Base-by-base conservation (phyloP, 352 stramenopile species). In the Globisporangium rhizosaccharum region DNA sequence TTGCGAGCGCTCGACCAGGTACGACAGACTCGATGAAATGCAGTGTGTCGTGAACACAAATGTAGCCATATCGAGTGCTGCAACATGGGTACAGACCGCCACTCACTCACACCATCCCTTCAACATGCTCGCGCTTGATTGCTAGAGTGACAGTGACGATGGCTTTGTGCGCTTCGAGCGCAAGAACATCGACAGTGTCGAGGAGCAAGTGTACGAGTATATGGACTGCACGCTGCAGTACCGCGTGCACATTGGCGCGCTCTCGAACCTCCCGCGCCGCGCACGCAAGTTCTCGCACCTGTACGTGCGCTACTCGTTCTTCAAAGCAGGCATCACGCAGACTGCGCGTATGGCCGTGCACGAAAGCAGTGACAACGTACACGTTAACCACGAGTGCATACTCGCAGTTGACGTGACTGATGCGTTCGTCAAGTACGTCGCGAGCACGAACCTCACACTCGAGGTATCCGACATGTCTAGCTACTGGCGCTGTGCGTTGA, bases 151-250 rank as follows among this genome's bases (percentile, higher is more conserved):
- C 14, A 20, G 30, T 25, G 68, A 53, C 42, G 57, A 56, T 3
- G 45, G 61, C 12, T 88, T 85, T 37, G 51, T 71, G 51, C 56
- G 70, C 20, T 84, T 81, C 46, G 47, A 58, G 51, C 64, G 45
- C 10, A 53, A 49, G 1, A 52, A 75, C 20, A 39, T 74, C 39
- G 75, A 88, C 59, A 68, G 44, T 46, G 45, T 47, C 2, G 75
- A 88, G 54, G 67, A 88, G 55, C 75, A 85, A 51, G 56, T 85
- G 42, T 62, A 68, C 46, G 75, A 84, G 46, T 78, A 65, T 37
- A 75, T 86, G 66, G 77, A 85, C 46, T 71, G 69, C 59, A 63
- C 65, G 8, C 59, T 87, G 25, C 72, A 82, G 59, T 87, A 78
- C 36, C 67, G 63, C 14, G 56, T 87, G 17, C 56, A 64, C 18